Percentiles rank a stretch among this genome's conserved stretches.
Evolutionary conservation across 2,329 filamentous ascomycete genomes (phyloP).

Genomic region (Colletotrichum trifolii): DNA sequence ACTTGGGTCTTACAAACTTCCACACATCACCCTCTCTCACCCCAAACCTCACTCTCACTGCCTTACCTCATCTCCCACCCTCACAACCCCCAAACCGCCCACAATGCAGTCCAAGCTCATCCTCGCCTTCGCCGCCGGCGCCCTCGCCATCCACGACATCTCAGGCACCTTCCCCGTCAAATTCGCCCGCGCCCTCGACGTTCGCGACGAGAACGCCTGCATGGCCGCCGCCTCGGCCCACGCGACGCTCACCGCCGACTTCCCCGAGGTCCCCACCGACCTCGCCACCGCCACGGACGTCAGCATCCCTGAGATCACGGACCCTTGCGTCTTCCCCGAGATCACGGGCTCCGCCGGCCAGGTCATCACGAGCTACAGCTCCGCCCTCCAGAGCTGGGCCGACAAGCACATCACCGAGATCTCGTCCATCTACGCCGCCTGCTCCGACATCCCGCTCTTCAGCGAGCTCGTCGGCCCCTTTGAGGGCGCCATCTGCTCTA

Average conservation of each 20-base stretch:
- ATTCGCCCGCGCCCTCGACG: slow-evolving; percentile 24
- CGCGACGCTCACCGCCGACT: slow-evolving; percentile 30
- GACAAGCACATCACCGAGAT: slow-evolving; percentile 37
- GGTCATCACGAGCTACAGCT: slow-evolving; percentile 41
- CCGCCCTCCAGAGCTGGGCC: slow-evolving; percentile 42
- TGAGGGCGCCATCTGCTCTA: slow-evolving; percentile 20
- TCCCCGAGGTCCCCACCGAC: slow-evolving; percentile 38
- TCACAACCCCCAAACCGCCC: not conserved
- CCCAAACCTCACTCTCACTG: too few species aligned
- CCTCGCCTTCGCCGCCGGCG: slow-evolving; percentile 20
- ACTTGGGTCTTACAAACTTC: too few species aligned
- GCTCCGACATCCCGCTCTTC: slow-evolving; percentile 42
- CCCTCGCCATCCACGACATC: slow-evolving; percentile 23
- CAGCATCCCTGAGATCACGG: slow-evolving; percentile 34
- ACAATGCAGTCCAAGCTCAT: slow-evolving; percentile 32
- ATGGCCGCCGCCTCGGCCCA: slow-evolving; percentile 33
- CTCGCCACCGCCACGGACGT: slow-evolving; percentile 39
- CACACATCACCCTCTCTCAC: too few species aligned
- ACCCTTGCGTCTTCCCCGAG: slow-evolving; percentile 41
- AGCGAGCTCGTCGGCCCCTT: slow-evolving; percentile 2
- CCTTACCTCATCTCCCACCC: not conserved
- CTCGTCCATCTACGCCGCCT: slow-evolving; percentile 39
- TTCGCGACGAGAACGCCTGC: slow-evolving; percentile 28
- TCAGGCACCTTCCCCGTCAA: slow-evolving; percentile 17
- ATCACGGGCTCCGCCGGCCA: slow-evolving; percentile 42